These are phyloP conservation scores for Ophiostoma quercus DNA, from an alignment of 2,329 filamentous ascomycete species.

Conservation along the genomic window DNA sequence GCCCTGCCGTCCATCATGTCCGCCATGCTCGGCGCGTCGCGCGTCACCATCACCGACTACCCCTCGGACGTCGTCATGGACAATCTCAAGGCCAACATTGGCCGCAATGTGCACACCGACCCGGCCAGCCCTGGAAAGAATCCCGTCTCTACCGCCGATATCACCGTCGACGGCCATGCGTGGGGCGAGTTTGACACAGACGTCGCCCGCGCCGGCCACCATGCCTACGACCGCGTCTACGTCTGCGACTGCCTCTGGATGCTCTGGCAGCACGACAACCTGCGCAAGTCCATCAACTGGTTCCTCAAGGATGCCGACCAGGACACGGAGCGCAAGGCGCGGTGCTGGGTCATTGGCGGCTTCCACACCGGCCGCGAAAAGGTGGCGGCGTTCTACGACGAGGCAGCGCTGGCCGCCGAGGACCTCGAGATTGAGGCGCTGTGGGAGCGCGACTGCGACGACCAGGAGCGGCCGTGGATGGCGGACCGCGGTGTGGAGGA, in stretches of 20 bases:
- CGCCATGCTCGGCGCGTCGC: slow-evolving; percentile 42
- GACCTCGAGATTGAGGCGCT: slow-evolving; percentile 59
- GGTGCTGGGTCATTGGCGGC: slow-evolving; percentile 60
- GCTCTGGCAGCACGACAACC: slow-evolving; percentile 63
- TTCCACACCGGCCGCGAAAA: slow-evolving; percentile 67
- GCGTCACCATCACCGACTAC: slow-evolving; percentile 62
- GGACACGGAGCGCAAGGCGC: slow-evolving; percentile 26
- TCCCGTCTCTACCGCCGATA: slow-evolving; percentile 19
- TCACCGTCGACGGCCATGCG: slow-evolving; percentile 54
- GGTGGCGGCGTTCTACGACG: slow-evolving; percentile 60
- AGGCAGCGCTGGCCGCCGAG: slow-evolving; percentile 40
- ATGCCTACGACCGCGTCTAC: slow-evolving; percentile 57
- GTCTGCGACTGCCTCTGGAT: slow-evolving; percentile 73
- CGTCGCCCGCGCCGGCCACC: slow-evolving; percentile 29
- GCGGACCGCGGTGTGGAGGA: slow-evolving; percentile 58
- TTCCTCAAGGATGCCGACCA: slow-evolving; percentile 44
- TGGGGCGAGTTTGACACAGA: slow-evolving; percentile 52
- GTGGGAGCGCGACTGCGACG: slow-evolving; percentile 64
- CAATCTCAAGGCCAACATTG: slow-evolving; percentile 55
- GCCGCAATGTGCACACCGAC: slow-evolving; percentile 42
- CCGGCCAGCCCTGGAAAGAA: neutral
- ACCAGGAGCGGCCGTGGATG: slow-evolving; percentile 56
- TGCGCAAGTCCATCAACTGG: slow-evolving; percentile 56
- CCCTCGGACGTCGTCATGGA: slow-evolving; percentile 55
- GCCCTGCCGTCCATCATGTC: slow-evolving; percentile 50